Base-by-base conservation (phyloP, 345 rosid genomes). In the Citrus trifoliata region DNA sequence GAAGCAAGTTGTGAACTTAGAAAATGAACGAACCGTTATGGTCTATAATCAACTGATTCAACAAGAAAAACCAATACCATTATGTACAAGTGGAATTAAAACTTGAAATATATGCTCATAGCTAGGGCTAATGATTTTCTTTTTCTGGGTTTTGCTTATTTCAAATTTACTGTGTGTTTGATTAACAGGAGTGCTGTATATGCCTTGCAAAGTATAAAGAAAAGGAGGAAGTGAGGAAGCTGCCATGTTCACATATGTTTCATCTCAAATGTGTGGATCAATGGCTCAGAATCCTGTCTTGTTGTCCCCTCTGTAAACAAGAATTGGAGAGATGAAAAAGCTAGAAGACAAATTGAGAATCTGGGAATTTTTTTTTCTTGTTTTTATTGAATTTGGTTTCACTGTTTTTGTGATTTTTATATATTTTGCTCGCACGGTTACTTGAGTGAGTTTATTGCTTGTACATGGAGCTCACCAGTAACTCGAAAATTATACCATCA, bases 241-340 rank as follows among this genome's bases (percentile, higher is more conserved):
- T 97, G 83, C 98, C 98, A 74, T 97, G 99, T 76, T 93, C 95
- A 30, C 99, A 97, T 75, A 81, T 87, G 64, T 97, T 97, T 83
- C 99, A 97, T 80, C 90, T 87, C 67, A 90, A 90, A 65, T 97
- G 99, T 72, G 98, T 94, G 63, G 99, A 97, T 88, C 98, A 97
- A 53, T 97, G 99, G 99, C 98, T 97, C 75, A 84, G 88, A 74
- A 94, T 97, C 28, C 90, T 93, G 53, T 97, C 98, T 75, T 94
- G 98, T 79, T 97, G 99, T 80, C 99, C 99, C 62, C 96, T 94
- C 64, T 97, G 98, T 76, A 97, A 97, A 82, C 94, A 93, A 87
- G 97, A 86, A 83, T 82, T 94, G 74, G 87, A 92, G 71, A 89
- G 91, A 82, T 97, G 86, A 85, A 74, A 25, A 9, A 9, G 28